Base-by-base conservation (phyloP, 2,329 filamentous ascomycete species). In the Exutisphaerella laricina region DNA sequence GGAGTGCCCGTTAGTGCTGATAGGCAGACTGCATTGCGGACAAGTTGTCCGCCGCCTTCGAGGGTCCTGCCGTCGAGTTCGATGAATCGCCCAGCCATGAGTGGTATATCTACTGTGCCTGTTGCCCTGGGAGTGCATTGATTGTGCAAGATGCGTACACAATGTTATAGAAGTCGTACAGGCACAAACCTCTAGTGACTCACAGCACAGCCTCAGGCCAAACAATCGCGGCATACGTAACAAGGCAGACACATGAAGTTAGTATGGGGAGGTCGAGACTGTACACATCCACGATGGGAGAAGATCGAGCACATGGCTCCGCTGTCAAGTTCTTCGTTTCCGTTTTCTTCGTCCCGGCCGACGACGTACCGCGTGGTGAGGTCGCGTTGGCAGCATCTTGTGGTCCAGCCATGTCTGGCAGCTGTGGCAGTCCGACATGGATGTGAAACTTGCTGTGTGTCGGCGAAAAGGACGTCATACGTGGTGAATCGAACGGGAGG, bases 21-120 rank as follows among this genome's bases (percentile, higher is more conserved):
- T 2, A 81, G 61, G 10, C 71, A 70, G 6, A 79, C 53, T 2
- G 77, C 74, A 39, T 77, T 70, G 16, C 78, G 75, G 31, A 80
- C 65, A 2, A 82, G 66, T 58, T 82, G 78, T 10, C 78, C 78
- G 18, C 78, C 78, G 28, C 78, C 78, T 69, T 82, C 78, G 14
- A 80, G 71, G 3, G 70, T 78, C 13, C 70, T 70, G 35, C 78
- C 77, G 55, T 78, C 70, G 8, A 44, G 16, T 29, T 37, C 16
- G 28, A 50, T 12, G 6, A 26, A 12, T 12, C 6, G 12, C 23
- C 12, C 23, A 6, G 23, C 23, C 23, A 26, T 26, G 23, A n/a
- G n/a, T n/a, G n/a, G n/a, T n/a, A n/a, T n/a, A n/a, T n/a, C n/a
- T 28, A 28, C 25, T 28, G 25, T 28, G 25, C n/a, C n/a, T n/a